Conservation (phyloP, 306 rosid species). For the Lathyrus aphaca region DNA sequence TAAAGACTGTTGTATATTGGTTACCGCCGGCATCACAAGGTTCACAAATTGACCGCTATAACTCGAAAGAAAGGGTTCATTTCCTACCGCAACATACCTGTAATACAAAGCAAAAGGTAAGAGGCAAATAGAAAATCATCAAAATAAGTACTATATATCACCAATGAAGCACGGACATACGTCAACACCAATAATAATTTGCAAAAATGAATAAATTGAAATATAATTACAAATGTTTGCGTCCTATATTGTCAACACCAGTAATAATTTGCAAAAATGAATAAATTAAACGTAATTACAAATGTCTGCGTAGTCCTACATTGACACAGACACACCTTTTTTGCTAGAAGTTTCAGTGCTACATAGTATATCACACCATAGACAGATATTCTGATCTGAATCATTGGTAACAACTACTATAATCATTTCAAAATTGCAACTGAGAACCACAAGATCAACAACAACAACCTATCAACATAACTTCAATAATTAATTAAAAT, state of each 20-base stretch:
- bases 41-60: conserved; percentile 76
- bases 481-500: too few relatives aligned
- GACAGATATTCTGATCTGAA: conserved; percentile 10
- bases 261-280: too few relatives aligned
- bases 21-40: conserved; percentile 74
- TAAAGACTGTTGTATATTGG: conserved; percentile 86
- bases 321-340: too few relatives aligned
- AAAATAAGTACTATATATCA: background rate
- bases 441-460: conserved; percentile 9
- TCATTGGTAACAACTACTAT: background rate
- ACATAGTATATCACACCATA: background rate
- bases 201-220: too few relatives aligned
- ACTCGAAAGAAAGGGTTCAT: conserved; percentile 89
- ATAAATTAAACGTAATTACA: too few relatives aligned
- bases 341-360: too few relatives aligned
- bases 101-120: conserved; percentile 34
- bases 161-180: too few relatives aligned
- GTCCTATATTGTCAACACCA: too few relatives aligned
- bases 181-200: too few relatives aligned
- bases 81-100: conserved; percentile 94
- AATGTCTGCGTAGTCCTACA: too few relatives aligned
- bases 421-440: conserved; percentile 12
- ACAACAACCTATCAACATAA: too few relatives aligned
- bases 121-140: conserved; percentile 19
- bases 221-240: too few relatives aligned